Percentiles rank a stretch among this genome's conserved stretches.
Evolutionary conservation across 768 basidiomycete genomes (phyloP).

Genomic region (Suillus lakei): DNA sequence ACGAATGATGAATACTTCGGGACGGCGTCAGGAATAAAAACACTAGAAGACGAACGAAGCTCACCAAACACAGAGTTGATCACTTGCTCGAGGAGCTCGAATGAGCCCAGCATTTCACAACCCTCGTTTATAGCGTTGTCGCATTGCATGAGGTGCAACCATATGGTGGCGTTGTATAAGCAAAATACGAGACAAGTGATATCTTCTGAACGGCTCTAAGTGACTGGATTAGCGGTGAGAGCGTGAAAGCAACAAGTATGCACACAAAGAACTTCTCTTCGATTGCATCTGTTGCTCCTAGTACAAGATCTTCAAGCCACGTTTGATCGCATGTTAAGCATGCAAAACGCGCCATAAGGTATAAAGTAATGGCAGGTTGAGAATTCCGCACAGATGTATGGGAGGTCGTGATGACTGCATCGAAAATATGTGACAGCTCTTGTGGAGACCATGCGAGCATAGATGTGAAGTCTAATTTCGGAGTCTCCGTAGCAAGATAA

Average conservation of each 20-base stretch:
- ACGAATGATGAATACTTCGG: conserved; percentile 90
- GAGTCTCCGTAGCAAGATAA: conserved; percentile 56
- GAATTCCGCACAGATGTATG: conserved; percentile 72
- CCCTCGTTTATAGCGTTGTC: conserved; percentile 78
- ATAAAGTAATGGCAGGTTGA: conserved; percentile 90
- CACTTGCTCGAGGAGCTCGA: conserved; percentile 88
- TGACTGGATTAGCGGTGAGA: conserved; percentile 17
- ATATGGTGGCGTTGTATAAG: conserved; percentile 89
- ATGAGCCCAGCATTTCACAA: conserved; percentile 84
- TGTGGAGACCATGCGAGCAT: conserved; percentile 95
- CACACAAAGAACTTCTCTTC: conserved; percentile 93
- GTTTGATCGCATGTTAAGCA: conserved; percentile 86
- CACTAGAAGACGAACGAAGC: conserved; percentile 17
- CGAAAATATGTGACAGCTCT: conserved; percentile 76
- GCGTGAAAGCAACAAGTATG: conserved; percentile 8
- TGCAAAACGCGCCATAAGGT: conserved; percentile 93
- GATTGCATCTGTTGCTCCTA: conserved; percentile 89
- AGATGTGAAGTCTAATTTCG: conserved; percentile 73
- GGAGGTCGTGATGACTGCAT: conserved; percentile 80
- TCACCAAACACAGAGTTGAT: conserved; percentile 94
- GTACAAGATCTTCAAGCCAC: conserved; percentile 92
- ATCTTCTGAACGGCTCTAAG: conserved; percentile 82
- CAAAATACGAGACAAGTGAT: conserved; percentile 89
- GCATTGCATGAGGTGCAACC: conserved; percentile 90
- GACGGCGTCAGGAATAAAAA: conserved; percentile 12